Conservation (phyloP, 2,329 filamentous ascomycete species). For the Trichoderma afroharzianum region DNA sequence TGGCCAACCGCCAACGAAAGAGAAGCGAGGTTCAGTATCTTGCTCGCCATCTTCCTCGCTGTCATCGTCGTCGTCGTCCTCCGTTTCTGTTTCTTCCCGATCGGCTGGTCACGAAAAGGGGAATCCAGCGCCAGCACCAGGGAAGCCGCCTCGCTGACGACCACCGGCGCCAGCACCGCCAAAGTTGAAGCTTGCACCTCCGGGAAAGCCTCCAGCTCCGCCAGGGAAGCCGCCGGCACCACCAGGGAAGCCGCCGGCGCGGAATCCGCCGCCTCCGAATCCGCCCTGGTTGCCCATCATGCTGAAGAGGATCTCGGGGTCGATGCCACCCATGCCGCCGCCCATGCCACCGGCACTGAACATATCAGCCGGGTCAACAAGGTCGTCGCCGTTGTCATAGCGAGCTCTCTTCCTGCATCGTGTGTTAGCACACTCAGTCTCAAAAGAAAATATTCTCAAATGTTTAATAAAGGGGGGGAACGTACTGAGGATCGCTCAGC, state of each 20-base stretch:
- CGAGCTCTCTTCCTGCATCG: slow-evolving; percentile 70
- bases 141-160: slow-evolving; percentile 36
- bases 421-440: slow-evolving; percentile 32
- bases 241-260: slow-evolving; percentile 49
- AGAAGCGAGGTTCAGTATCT: not conserved
- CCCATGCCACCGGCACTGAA: slow-evolving; percentile 66
- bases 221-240: slow-evolving; percentile 49
- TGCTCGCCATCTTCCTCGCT: slow-evolving; percentile 28
- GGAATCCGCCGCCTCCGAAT: slow-evolving; percentile 52
- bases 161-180: slow-evolving; percentile 31
- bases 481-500: slow-evolving; percentile 87
- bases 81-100: slow-evolving; percentile 32
- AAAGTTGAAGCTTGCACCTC: slow-evolving; percentile 56
- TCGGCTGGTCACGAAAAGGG: slow-evolving; percentile 51
- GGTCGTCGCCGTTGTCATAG: slow-evolving; percentile 90
- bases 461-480: slow-evolving; percentile 25
- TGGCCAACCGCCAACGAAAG: slow-evolving; percentile 12
- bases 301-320: slow-evolving; percentile 75
- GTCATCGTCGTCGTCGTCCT: slow-evolving; percentile 30
- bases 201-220: slow-evolving; percentile 44
- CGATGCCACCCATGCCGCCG: slow-evolving; percentile 65
- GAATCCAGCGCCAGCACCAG: slow-evolving; percentile 31
- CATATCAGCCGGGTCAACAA: slow-evolving; percentile 84
- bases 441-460: not conserved
- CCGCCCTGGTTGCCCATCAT: slow-evolving; percentile 71